Conservation (phyloP, 2,329 filamentous ascomycete genomes). For the Arthrobotrys pseudoclavata region DNA sequence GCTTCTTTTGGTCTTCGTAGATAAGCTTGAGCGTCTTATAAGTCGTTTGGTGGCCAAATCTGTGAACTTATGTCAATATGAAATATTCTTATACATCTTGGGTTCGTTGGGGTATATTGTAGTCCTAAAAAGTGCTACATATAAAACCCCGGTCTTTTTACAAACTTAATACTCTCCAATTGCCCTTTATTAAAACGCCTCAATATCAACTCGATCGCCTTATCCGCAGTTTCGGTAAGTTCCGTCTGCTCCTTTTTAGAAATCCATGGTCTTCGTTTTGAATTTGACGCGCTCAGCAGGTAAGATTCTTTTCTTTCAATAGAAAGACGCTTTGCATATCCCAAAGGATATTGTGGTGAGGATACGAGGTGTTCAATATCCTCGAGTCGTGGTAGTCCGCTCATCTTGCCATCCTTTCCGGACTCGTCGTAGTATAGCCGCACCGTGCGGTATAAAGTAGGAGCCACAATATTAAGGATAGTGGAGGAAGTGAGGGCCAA, state of each 20-base stretch:
- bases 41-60: constrained; percentile 4
- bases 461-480: constrained; percentile 2
- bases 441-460: constrained; percentile 20
- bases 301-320: background rate
- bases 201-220: constrained; percentile 1
- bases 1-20: background rate
- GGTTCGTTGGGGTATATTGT: background rate
- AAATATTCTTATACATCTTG: background rate
- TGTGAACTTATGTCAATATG: background rate
- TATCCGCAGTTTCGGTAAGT: background rate
- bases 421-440: constrained; percentile 20
- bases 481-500: constrained; percentile 30
- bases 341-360: background rate
- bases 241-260: constrained; percentile 9
- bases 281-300: background rate
- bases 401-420: background rate
- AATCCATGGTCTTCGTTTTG: background rate
- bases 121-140: background rate
- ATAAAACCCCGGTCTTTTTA: background rate
- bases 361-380: constrained; percentile 5
- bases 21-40: constrained; percentile 2
- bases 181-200: constrained; percentile 17
- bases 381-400: background rate
- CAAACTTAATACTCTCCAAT: constrained; percentile 37
- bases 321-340: background rate